These are phyloP conservation scores for Pinus taeda DNA, from an alignment of 75 land plant species.

Conservation along the genomic window DNA sequence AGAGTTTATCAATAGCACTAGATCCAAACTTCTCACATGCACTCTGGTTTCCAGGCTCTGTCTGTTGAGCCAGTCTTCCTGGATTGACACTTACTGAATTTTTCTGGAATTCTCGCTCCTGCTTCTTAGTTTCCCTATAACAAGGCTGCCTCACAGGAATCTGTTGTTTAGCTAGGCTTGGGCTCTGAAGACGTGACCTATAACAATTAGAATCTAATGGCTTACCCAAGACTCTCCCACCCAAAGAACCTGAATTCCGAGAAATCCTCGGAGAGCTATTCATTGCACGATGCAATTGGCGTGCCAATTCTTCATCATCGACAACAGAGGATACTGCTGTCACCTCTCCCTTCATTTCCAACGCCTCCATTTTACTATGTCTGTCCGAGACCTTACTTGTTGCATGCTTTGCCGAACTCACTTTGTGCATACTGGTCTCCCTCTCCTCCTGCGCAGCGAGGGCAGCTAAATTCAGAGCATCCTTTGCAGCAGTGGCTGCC, in stretches of 20 bases:
- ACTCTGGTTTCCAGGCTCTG: slow-evolving; percentile 13
- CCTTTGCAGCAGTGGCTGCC: slow-evolving; percentile 36
- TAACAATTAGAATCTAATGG: not conserved
- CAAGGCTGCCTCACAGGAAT: not conserved
- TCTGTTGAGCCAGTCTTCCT: slow-evolving; percentile 1
- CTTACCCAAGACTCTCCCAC: not conserved
- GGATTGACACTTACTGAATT: not conserved
- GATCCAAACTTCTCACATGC: slow-evolving; percentile 10
- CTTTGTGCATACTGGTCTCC: slow-evolving; percentile 8
- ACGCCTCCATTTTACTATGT: not conserved
- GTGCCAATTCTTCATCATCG: slow-evolving; percentile 66
- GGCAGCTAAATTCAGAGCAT: slow-evolving; percentile 34
- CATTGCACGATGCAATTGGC: slow-evolving; percentile 59
- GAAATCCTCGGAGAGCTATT: slow-evolving; percentile 72
- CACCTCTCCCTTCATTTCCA: not conserved
- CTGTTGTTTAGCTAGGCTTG: not conserved
- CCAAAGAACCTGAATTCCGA: slow-evolving; percentile 18
- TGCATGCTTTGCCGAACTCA: slow-evolving; percentile 1
- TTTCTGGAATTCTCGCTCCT: not conserved
- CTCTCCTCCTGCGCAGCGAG: slow-evolving; percentile 21
- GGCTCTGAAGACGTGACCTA: not conserved
- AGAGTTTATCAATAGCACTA: slow-evolving; percentile 7
- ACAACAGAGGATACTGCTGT: not conserved
- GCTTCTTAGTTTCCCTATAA: not conserved
- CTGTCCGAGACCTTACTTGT: not conserved